These are phyloP conservation scores for Polygonum maritimum DNA, from an alignment of 148 eudicot genomes.

Conservation along the genomic window DNA sequence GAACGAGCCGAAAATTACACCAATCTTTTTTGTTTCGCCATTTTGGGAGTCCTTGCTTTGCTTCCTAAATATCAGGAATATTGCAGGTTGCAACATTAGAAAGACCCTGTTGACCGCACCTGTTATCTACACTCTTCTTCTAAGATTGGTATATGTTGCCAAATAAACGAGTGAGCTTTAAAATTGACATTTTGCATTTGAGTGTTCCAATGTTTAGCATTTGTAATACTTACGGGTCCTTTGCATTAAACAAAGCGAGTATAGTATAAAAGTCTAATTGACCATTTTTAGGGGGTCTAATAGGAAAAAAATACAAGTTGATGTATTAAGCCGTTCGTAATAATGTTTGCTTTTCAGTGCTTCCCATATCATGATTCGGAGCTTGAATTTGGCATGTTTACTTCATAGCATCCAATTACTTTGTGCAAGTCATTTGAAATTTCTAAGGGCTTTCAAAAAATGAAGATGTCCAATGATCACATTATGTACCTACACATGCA, in stretches of 20 bases:
- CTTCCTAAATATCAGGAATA: background rate
- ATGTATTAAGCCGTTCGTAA: no score
- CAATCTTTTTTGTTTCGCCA: background rate
- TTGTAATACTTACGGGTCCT: background rate
- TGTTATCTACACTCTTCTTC: background rate
- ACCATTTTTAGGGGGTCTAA: no score
- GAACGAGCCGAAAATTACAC: background rate
- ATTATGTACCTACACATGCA: background rate
- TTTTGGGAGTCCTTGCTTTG: background rate
- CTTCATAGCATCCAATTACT: background rate
- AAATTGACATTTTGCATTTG: background rate
- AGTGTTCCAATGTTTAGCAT: background rate
- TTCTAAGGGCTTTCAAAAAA: background rate
- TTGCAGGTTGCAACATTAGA: background rate
- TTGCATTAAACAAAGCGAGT: background rate
- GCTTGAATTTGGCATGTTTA: background rate
- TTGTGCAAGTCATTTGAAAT: background rate
- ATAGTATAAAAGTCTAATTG: no score
- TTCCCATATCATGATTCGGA: background rate
- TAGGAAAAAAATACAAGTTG: no score
- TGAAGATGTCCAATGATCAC: background rate
- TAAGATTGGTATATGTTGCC: background rate
- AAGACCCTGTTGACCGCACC: background rate
- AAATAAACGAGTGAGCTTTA: background rate
- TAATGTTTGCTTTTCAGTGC: background rate